Evolutionary conservation across 2,329 filamentous ascomycete species (phyloP), one percentile per base, ranked within the genome.

Genomic region (Diaporthe capsici): DNA sequence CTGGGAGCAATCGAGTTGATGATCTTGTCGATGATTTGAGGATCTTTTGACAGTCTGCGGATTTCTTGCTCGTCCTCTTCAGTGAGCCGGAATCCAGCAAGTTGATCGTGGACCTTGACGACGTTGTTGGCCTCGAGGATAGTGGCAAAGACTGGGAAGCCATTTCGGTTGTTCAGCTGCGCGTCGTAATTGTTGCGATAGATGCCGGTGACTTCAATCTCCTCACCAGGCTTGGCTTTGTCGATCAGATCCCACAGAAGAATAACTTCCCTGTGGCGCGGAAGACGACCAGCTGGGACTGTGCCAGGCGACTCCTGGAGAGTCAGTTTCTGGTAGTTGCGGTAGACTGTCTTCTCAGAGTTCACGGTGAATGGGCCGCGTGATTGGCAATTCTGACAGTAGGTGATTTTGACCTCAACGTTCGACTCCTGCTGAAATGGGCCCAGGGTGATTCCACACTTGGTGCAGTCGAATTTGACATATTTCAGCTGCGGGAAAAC

Each of bases 121-220:
- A 98, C 92, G 79, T 99, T 96, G 85, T 99, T 99, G 37, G 97
- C 97, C 84, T 99, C 97, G 6, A 99, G 90, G 76, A 99, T 97
- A 0, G 97, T 99, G 6, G 97, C 96, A 84, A 99, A 99, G 49
- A 99, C 97, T 0, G 97, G 97, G 86, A 99, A 98, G 6, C 97
- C 97, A 82, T 98, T 99, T 82, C 97, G 96, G 87, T 98, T 98
- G 87, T 99, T 99, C 73, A 99, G 90, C 80, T 98, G 95, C 4
- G 97, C 96, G 83, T 98, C 96, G 82, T 98, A 99, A 86, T 97
- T 98, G 88, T 99, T 99, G 80, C 95, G 93, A 86, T 99, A 99
- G 80, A 98, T 94, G 78, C 97, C 97, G 10, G 96, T 98, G 13
- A 99, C 93, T 82, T 99, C 97, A 74, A 99, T 96, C 83, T 99